A percentile compares a stretch with the other conserved stretches of the same genome.
Evolutionary conservation across 805 yeast genomes (phyloP).

Genomic region (Teunomyces gatunensis): DNA sequence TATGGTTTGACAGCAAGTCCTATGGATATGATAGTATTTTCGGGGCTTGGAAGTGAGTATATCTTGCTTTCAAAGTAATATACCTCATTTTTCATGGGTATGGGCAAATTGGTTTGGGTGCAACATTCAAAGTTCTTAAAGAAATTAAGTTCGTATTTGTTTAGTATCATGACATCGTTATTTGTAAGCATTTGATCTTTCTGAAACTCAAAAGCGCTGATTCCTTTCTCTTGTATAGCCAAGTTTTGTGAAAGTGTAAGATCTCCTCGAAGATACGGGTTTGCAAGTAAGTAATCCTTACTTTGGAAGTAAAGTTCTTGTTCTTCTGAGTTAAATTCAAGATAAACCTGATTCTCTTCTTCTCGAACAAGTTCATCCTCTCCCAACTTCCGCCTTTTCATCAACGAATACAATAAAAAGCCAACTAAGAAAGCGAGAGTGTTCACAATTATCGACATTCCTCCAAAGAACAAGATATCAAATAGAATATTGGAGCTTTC

Average conservation of each 20-base stretch:
- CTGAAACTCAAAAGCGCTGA: conserved; percentile 84
- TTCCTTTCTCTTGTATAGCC: conserved; percentile 81
- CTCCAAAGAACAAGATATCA: neutral
- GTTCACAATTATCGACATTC: neutral
- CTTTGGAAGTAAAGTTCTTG: conserved; percentile 69
- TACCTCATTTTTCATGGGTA: conserved; percentile 78
- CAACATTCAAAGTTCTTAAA: conserved; percentile 60
- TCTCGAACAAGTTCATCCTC: conserved; percentile 61
- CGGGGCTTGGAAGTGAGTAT: conserved; percentile 62
- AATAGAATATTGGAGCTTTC: neutral
- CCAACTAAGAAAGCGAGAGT: neutral
- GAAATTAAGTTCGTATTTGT: conserved; percentile 61
- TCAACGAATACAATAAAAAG: conserved; percentile 5
- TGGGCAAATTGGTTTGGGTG: conserved; percentile 77
- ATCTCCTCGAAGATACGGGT: conserved; percentile 41
- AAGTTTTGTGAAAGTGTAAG: conserved; percentile 57
- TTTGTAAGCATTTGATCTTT: conserved; percentile 54
- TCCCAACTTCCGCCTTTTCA: conserved; percentile 7
- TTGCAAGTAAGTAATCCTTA: conserved; percentile 41
- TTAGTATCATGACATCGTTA: conserved; percentile 59
- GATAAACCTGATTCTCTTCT: conserved; percentile 56
- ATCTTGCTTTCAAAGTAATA: conserved; percentile 88
- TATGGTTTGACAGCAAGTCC: conserved; percentile 88
- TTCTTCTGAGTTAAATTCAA: conserved; percentile 63
- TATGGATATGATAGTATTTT: conserved; percentile 57